These are phyloP conservation scores for Calocera viscosa DNA, from an alignment of 768 basidiomycete genomes.

Conservation along the genomic window DNA sequence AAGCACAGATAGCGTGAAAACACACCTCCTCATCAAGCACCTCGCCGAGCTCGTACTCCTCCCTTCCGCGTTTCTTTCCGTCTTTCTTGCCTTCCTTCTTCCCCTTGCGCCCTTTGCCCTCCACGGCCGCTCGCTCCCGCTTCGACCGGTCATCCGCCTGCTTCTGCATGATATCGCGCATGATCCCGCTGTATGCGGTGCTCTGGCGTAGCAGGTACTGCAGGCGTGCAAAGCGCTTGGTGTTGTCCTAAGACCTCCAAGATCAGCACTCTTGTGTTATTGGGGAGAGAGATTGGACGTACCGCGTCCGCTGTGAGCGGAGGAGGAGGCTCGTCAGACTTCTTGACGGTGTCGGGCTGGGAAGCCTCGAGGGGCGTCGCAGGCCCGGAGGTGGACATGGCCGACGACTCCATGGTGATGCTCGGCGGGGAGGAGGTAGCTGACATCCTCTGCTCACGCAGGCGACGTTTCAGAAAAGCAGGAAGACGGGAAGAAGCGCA, in stretches of 20 bases:
- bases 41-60: background rate
- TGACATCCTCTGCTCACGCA: background rate
- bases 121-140: conserved; percentile 1
- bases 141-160: background rate
- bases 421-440: background rate
- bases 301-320: background rate
- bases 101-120: background rate
- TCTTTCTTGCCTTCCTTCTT: background rate
- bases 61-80: conserved; percentile 1
- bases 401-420: background rate
- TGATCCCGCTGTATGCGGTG: conserved; percentile 10
- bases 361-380: background rate
- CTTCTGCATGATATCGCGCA: conserved; percentile 15
- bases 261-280: no score
- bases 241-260: background rate
- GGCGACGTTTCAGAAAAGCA: background rate
- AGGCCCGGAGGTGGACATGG: background rate
- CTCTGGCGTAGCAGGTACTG: conserved; percentile 9
- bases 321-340: background rate
- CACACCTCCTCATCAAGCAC: background rate
- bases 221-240: conserved; percentile 1
- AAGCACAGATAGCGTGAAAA: background rate
- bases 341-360: background rate
- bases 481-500: background rate
- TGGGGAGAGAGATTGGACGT: background rate